phyloP scores from a whole-genome alignment of 805 yeast genomes.

The Candida ulmi region DNA sequence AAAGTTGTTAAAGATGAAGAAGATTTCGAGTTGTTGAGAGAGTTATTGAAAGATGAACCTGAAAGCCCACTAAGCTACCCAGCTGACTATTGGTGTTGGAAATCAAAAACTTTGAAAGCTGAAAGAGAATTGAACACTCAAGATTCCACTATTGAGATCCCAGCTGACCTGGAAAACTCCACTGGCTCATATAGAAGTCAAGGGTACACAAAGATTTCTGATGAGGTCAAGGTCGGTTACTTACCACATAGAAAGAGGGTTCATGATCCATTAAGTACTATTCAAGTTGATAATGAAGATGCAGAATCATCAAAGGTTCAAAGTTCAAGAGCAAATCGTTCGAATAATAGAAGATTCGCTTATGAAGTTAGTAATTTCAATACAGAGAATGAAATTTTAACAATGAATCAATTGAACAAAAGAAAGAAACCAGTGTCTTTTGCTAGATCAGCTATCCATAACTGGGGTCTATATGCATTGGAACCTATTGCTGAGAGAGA shows the following conservation, averaged over 20 bases:
- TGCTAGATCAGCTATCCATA: conserved; percentile 94
- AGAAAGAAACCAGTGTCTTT: conserved; percentile 93
- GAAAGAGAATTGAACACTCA: conserved; percentile 21
- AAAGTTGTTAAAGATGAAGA: conserved; percentile 64
- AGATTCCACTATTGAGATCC: conserved; percentile 19
- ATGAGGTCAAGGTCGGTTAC: conserved; percentile 65
- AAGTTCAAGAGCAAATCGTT: conserved; percentile 81
- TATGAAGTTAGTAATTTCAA: conserved; percentile 86
- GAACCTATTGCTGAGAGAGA: conserved; percentile 95
- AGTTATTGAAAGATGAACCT: conserved; percentile 27
- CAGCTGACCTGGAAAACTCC: conserved; percentile 28
- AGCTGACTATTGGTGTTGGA: conserved; percentile 61
- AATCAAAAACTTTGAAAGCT: conserved; percentile 30
- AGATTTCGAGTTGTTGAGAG: conserved; percentile 52
- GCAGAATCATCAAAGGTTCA: conserved; percentile 40
- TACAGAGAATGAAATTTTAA: conserved; percentile 73
- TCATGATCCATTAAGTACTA: conserved; percentile 65
- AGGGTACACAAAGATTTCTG: conserved; percentile 71
- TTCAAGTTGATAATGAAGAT: conserved; percentile 56
- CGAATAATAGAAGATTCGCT: conserved; percentile 79
- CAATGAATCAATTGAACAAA: conserved; percentile 81
- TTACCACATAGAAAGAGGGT: conserved; percentile 74
- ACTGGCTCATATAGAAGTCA: conserved; percentile 66
- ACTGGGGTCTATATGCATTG: conserved; percentile 95
- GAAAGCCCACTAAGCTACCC: conserved; percentile 20